Percentiles rank a stretch among this genome's conserved stretches.
Evolutionary conservation across 2,329 filamentous ascomycete species (phyloP).

Genomic region (Teratosphaeria viscida): DNA sequence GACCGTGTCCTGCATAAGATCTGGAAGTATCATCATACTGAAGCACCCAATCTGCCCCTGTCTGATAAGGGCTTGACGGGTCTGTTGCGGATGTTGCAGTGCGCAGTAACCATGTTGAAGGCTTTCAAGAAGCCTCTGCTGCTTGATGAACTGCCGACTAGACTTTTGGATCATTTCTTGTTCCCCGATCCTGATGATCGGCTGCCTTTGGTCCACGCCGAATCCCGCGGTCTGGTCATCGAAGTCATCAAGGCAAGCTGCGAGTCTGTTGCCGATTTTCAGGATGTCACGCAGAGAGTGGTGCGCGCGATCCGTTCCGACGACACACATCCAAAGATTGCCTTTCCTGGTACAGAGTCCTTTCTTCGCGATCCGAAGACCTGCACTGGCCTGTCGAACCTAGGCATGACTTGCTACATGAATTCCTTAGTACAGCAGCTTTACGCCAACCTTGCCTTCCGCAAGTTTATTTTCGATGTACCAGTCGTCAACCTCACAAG

Average conservation of each 20-base stretch:
- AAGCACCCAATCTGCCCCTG: slow-evolving; percentile 13
- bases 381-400: slow-evolving; percentile 61
- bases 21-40: slow-evolving; percentile 14
- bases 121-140: slow-evolving; percentile 22
- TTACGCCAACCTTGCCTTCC: slow-evolving; percentile 88
- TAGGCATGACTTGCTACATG: slow-evolving; percentile 94
- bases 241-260: slow-evolving; percentile 15
- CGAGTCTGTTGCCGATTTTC: slow-evolving; percentile 9
- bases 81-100: slow-evolving; percentile 31
- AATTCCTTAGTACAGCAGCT: slow-evolving; percentile 91
- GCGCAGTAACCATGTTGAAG: slow-evolving; percentile 19
- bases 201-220: slow-evolving; percentile 9
- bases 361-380: slow-evolving; percentile 28
- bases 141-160: slow-evolving; percentile 12
- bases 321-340: slow-evolving; percentile 1
- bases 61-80: slow-evolving; percentile 15
- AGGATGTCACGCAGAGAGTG: slow-evolving; percentile 6
- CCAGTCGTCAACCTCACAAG: slow-evolving; percentile 43
- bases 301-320: slow-evolving; percentile 5
- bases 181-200: slow-evolving; percentile 11
- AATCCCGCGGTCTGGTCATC: slow-evolving; percentile 13
- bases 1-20: slow-evolving; percentile 8
- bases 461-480: slow-evolving; percentile 62
- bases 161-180: slow-evolving; percentile 16
- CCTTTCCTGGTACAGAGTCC: slow-evolving; percentile 26